Evolutionary conservation across 179 eudicot species (phyloP).

Genomic region (Nepenthes alata): DNA sequence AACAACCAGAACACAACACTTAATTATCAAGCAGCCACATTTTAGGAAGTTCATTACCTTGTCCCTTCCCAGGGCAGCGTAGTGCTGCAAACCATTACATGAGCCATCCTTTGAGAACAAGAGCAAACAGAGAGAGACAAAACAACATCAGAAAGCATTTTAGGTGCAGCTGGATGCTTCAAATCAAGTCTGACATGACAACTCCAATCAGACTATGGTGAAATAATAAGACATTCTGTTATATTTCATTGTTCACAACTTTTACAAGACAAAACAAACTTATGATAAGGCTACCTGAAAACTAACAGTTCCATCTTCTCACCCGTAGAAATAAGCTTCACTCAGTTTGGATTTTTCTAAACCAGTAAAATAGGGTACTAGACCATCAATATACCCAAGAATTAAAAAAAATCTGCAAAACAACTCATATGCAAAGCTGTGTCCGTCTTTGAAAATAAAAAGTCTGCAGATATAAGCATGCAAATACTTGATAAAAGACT

Average conservation of each 20-base stretch:
- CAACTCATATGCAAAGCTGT: no score
- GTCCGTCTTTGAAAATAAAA: no score
- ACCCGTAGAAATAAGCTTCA: no score
- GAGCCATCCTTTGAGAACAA: slow-evolving; percentile 70
- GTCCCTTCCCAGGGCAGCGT: slow-evolving; percentile 99
- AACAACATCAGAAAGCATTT: slow-evolving; percentile 4
- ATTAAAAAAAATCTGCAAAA: neutral
- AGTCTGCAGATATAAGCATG: no score
- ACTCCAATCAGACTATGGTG: neutral
- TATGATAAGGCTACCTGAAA: neutral
- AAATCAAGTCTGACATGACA: neutral
- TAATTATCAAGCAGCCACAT: neutral
- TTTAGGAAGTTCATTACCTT: slow-evolving; percentile 40
- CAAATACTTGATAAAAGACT: no score
- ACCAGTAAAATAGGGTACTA: neutral
- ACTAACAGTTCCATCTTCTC: no score
- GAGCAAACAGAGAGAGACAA: neutral
- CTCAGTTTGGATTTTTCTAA: no score
- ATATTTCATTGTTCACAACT: no score
- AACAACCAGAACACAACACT: neutral
- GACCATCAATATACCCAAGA: neutral
- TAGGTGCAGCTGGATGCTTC: neutral
- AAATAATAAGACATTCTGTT: neutral
- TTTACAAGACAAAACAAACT: no score
- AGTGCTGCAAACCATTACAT: slow-evolving; percentile 97